Percentiles rank a stretch among this genome's conserved stretches.
Evolutionary conservation across 139 green algal species (phyloP).

Genomic region (Asterochloris erici): DNA sequence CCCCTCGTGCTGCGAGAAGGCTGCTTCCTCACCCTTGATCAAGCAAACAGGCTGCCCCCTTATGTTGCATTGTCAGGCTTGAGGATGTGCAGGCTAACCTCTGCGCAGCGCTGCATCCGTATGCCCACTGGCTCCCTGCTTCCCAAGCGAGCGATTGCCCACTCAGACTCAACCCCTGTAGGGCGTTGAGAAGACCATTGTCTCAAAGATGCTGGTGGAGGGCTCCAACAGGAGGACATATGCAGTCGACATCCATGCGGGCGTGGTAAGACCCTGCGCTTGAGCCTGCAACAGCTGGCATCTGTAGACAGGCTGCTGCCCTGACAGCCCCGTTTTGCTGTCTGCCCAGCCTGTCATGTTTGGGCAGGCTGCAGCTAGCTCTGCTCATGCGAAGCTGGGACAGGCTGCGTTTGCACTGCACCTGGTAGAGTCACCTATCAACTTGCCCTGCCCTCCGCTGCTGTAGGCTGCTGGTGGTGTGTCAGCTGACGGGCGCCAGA

Average conservation of each 20-base stretch:
- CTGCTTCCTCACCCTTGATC: neutral
- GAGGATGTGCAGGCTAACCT: neutral
- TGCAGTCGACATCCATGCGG: constrained; percentile 84
- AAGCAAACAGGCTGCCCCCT: neutral
- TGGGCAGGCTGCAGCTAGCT: no score
- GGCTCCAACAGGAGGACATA: constrained; percentile 85
- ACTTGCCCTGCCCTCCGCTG: neutral
- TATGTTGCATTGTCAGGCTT: neutral
- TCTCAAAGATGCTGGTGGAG: constrained; percentile 94
- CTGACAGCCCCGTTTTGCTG: no score
- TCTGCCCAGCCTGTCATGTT: no score
- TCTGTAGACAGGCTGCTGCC: no score
- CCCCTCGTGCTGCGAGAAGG: neutral
- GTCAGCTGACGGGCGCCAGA: constrained; percentile 75
- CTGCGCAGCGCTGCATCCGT: no score
- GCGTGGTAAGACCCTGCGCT: constrained; percentile 54
- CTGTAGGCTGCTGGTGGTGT: constrained; percentile 65
- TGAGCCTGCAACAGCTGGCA: no score
- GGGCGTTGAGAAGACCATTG: constrained; percentile 91
- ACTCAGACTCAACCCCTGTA: constrained; percentile 17
- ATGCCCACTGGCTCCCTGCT: no score
- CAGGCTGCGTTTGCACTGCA: neutral
- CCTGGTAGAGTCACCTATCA: neutral
- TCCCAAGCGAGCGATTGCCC: no score
- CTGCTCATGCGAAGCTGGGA: no score